Percentiles rank a stretch among this genome's conserved stretches.
These are phyloP conservation scores for Plasmodium vinckei DNA, from an alignment of 169 alveolate genomes.

Conservation along the genomic window DNA sequence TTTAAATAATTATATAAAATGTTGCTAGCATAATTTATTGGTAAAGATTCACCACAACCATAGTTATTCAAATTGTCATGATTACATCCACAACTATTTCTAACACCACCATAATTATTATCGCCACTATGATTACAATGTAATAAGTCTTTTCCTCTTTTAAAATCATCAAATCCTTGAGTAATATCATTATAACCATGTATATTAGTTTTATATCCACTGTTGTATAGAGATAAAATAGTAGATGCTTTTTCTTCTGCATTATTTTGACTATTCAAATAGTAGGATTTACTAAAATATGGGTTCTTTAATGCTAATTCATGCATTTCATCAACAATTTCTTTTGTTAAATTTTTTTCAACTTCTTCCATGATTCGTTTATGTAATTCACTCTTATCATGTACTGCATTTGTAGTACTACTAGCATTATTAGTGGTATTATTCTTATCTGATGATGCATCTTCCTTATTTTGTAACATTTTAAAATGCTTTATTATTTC, in stretches of 20 bases:
- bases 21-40: slow-evolving; percentile 2
- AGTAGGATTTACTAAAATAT: slow-evolving; percentile 12
- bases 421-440: not conserved
- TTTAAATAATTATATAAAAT: not conserved
- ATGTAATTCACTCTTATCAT: slow-evolving; percentile 15
- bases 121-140: slow-evolving; percentile 4
- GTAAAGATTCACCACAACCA: slow-evolving; percentile 2
- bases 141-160: slow-evolving; percentile 18
- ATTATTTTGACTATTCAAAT: slow-evolving; percentile 16
- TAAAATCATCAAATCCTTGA: slow-evolving; percentile 17
- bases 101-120: not conserved
- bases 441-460: not conserved
- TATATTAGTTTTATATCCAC: not conserved
- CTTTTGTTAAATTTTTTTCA: slow-evolving; percentile 41
- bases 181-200: not conserved
- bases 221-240: slow-evolving; percentile 1
- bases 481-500: slow-evolving; percentile 53
- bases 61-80: slow-evolving; percentile 2
- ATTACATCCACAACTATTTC: slow-evolving; percentile 5
- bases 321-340: slow-evolving; percentile 49
- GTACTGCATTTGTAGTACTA: not conserved
- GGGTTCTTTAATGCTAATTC: slow-evolving; percentile 43
- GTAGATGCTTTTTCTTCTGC: slow-evolving; percentile 24
- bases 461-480: slow-evolving; percentile 8
- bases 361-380: slow-evolving; percentile 34